Percentiles rank a stretch among this genome's conserved stretches.
phyloP scores from a whole-genome alignment of 2,329 filamentous ascomycete species.

The Penicillium rolfsii region DNA sequence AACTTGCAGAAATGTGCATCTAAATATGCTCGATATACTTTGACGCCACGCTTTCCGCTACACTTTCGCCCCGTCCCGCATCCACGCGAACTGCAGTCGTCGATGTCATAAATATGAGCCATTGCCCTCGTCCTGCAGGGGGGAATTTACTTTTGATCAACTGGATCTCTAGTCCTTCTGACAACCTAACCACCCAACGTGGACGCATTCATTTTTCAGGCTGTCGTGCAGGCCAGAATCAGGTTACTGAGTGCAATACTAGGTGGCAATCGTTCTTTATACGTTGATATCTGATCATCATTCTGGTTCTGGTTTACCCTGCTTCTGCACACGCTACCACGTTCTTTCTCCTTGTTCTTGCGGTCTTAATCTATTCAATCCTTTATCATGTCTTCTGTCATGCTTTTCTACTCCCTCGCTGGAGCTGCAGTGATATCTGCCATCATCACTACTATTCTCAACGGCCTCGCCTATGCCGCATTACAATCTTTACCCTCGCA shows the following conservation, averaged over 20 bases:
- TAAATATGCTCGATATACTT: slow-evolving; percentile 21
- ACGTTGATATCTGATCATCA: background rate
- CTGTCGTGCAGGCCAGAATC: slow-evolving; percentile 5
- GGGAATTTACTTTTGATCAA: background rate
- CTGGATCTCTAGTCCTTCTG: background rate
- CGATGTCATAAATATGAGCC: slow-evolving; percentile 24
- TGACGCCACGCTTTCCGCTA: slow-evolving; percentile 18
- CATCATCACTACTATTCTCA: slow-evolving; percentile 33
- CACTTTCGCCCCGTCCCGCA: slow-evolving; percentile 21
- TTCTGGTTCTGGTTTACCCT: slow-evolving; percentile 7
- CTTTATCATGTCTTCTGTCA: slow-evolving; percentile 21
- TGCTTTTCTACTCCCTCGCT: slow-evolving; percentile 30
- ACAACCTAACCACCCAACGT: slow-evolving; percentile 5
- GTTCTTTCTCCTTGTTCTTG: slow-evolving; percentile 1
- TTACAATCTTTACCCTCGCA: slow-evolving; percentile 25
- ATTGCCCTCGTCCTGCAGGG: slow-evolving; percentile 8
- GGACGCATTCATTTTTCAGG: slow-evolving; percentile 12
- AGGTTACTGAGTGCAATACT: background rate
- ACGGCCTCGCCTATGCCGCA: slow-evolving; percentile 34
- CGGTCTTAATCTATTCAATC: background rate
- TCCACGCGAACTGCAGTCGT: slow-evolving; percentile 13
- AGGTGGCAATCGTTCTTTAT: slow-evolving; percentile 7
- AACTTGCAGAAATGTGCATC: slow-evolving; percentile 1
- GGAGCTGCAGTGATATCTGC: slow-evolving; percentile 29
- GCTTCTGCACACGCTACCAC: slow-evolving; percentile 3